phyloP scores from a whole-genome alignment of 1,139 yeast species.

The Sugiyamaella castrensis region DNA sequence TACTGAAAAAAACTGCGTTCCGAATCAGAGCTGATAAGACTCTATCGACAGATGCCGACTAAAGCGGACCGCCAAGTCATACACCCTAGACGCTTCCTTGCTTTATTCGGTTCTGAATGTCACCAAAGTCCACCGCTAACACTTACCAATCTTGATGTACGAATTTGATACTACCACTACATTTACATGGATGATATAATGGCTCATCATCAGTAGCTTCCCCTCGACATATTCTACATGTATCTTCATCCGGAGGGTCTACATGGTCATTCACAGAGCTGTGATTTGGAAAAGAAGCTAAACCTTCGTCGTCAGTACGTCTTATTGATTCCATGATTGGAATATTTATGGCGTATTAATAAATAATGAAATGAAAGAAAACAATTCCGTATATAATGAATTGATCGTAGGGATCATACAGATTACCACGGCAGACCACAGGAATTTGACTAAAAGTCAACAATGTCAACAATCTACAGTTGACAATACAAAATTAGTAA shows the following conservation, averaged over 20 bases:
- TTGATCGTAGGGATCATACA: too few relatives aligned
- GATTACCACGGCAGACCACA: too few relatives aligned
- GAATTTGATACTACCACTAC: slow-evolving; percentile 89
- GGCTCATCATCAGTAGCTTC: slow-evolving; percentile 82
- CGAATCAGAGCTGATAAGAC: too few relatives aligned
- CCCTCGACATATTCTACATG: slow-evolving; percentile 92
- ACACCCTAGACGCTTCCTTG: not conserved
- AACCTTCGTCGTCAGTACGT: not conserved
- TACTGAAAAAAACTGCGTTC: too few relatives aligned
- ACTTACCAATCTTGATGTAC: slow-evolving; percentile 82
- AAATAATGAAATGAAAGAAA: too few relatives aligned
- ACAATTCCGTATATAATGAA: not conserved
- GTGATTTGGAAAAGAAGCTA: slow-evolving; percentile 1
- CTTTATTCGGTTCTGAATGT: not conserved
- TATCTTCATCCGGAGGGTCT: slow-evolving; percentile 35
- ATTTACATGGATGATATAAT: slow-evolving; percentile 85
- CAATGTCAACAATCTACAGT: too few relatives aligned
- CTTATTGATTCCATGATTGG: not conserved
- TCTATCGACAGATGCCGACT: not conserved
- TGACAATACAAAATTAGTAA: too few relatives aligned
- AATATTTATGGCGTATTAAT: too few relatives aligned
- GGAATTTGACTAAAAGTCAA: too few relatives aligned
- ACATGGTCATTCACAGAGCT: slow-evolving; percentile 3
- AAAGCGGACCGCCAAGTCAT: not conserved
- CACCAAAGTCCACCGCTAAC: not conserved